Conservation (phyloP, 2,329 filamentous ascomycete genomes). For the Hypomyces rosellus region DNA sequence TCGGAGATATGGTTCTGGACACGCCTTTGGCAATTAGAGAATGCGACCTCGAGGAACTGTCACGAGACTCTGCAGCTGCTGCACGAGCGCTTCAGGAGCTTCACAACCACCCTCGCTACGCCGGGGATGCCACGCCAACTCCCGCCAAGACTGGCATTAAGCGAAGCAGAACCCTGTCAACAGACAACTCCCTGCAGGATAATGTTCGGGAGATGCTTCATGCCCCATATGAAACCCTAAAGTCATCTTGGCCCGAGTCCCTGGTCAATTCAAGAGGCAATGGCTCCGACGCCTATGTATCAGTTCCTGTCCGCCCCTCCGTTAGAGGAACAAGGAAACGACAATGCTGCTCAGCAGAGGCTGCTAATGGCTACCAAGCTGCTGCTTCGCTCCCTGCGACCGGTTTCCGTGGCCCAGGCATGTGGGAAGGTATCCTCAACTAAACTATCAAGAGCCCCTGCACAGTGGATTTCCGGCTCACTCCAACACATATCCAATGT, state of each 20-base stretch:
- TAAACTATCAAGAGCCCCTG: constrained; percentile 22
- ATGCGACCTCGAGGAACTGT: constrained; percentile 39
- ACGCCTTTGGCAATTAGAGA: constrained; percentile 41
- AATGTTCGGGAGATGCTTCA: constrained; percentile 59
- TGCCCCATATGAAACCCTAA: constrained; percentile 23
- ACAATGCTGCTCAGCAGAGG: constrained; percentile 59
- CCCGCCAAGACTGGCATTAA: constrained; percentile 42
- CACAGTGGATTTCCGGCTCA: constrained; percentile 2
- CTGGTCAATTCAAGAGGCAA: constrained; percentile 30
- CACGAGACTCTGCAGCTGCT: constrained; percentile 43
- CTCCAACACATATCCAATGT: constrained; percentile 1
- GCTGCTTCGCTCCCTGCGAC: constrained; percentile 43
- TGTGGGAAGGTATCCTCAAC: constrained; percentile 61
- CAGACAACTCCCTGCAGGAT: constrained; percentile 57
- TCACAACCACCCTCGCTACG: constrained; percentile 43
- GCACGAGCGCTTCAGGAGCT: constrained; percentile 55
- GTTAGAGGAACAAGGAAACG: constrained; percentile 53
- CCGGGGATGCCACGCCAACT: constrained; percentile 29
- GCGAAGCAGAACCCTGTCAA: constrained; percentile 53
- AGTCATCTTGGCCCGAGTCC: constrained; percentile 29
- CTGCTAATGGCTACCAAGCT: constrained; percentile 40
- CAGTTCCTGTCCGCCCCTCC: constrained; percentile 35
- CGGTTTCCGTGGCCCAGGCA: constrained; percentile 51
- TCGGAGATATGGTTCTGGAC: constrained; percentile 43
- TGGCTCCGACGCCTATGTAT: constrained; percentile 21